These are phyloP conservation scores for Plantago major DNA, from an alignment of 257 asterid species.

Conservation along the genomic window DNA sequence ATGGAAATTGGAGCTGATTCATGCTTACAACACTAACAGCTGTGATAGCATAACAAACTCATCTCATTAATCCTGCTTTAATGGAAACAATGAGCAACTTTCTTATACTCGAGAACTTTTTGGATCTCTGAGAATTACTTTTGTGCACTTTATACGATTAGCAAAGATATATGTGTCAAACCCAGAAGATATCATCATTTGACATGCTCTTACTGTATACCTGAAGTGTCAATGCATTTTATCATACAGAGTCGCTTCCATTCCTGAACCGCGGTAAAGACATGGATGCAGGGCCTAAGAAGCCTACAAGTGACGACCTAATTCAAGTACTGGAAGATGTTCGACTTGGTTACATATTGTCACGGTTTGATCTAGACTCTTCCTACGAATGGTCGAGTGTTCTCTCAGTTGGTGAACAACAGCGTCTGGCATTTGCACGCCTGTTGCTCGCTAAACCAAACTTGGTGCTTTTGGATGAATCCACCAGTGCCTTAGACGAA, in stretches of 20 bases:
- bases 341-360: constrained; percentile 25
- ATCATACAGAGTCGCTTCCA: constrained; percentile 46
- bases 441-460: constrained; percentile 65
- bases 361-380: constrained; percentile 61
- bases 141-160: too few species aligned
- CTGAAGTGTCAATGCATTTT: constrained; percentile 6
- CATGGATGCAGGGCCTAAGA: constrained; percentile 26
- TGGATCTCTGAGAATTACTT: too few species aligned
- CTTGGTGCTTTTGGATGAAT: constrained; percentile 67
- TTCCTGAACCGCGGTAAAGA: constrained; percentile 30
- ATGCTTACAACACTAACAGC: not conserved
- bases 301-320: constrained; percentile 63
- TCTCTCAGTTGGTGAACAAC: constrained; percentile 91
- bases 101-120: too few species aligned
- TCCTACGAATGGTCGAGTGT: constrained; percentile 72
- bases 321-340: constrained; percentile 61
- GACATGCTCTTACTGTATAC: constrained; percentile 17
- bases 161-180: too few species aligned
- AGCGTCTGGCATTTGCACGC: constrained; percentile 80
- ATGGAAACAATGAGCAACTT: too few species aligned
- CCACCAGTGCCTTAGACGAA: constrained; percentile 89
- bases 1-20: not conserved
- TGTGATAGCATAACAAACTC: not conserved
- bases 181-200: not conserved
- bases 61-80: too few species aligned